These are phyloP conservation scores for Stipa capillata DNA, from an alignment of 176 grass and related monocot species.

Conservation along the genomic window DNA sequence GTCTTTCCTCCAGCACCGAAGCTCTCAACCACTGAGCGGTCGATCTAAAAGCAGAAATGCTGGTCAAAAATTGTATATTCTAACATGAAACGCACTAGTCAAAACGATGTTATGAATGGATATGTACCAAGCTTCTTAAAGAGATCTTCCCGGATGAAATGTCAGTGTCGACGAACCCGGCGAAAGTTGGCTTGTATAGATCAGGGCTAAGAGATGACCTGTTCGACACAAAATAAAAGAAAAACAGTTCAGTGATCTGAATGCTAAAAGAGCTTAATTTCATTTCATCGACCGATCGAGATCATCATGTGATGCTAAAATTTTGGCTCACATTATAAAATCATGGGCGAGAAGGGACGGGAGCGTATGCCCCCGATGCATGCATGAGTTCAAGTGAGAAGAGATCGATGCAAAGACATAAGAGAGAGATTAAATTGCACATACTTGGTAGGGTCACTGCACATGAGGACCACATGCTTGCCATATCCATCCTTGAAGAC, in stretches of 20 bases:
- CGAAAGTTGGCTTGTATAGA: slow-evolving; percentile 60
- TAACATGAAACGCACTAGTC: not conserved
- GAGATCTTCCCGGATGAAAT: slow-evolving; percentile 43
- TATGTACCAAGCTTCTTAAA: slow-evolving; percentile 48
- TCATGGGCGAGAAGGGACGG: too few relatives aligned
- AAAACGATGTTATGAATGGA: not conserved
- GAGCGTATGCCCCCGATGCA: not conserved
- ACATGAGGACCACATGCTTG: slow-evolving; percentile 72
- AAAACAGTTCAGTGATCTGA: not conserved
- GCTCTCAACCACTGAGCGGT: slow-evolving; percentile 68
- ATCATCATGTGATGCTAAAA: too few relatives aligned
- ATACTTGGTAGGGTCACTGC: slow-evolving; percentile 61
- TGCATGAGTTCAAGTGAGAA: not conserved
- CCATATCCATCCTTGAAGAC: slow-evolving; percentile 28
- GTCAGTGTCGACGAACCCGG: slow-evolving; percentile 42
- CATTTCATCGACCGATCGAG: not conserved
- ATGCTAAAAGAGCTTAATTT: not conserved
- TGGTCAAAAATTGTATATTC: not conserved
- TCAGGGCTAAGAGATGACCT: slow-evolving; percentile 45
- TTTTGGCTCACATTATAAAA: not conserved
- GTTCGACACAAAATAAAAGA: not conserved
- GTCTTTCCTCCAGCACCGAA: slow-evolving; percentile 45
- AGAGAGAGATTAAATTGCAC: not conserved
- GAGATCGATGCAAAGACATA: not conserved
- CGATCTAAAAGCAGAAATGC: slow-evolving; percentile 19